A percentile compares a stretch with the other conserved stretches of the same genome.
phyloP scores from a whole-genome alignment of 2,329 filamentous ascomycete genomes.

The Penicillium sp. region DNA sequence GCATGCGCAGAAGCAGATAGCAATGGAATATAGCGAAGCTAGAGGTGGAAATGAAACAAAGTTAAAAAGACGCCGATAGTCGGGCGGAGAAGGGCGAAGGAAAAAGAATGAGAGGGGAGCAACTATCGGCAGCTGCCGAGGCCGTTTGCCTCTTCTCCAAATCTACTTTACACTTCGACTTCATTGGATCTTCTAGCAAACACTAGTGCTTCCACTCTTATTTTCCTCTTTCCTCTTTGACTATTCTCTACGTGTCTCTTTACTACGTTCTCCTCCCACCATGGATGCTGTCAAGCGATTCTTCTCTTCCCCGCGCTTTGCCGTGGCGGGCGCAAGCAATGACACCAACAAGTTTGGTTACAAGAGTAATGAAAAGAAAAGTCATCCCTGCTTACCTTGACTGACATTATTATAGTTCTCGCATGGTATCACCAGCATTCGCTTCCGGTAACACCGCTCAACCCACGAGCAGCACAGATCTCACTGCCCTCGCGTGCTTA shows the following conservation, averaged over 20 bases:
- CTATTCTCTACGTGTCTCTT: background rate
- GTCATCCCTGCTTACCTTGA: background rate
- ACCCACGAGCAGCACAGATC: conserved; percentile 69
- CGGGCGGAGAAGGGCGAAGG: conserved; percentile 8
- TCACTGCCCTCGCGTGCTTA: conserved; percentile 61
- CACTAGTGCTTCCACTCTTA: background rate
- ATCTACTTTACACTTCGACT: conserved; percentile 13
- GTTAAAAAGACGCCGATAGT: background rate
- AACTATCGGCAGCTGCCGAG: conserved; percentile 21
- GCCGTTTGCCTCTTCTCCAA: conserved; percentile 14
- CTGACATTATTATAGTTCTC: conserved; percentile 63
- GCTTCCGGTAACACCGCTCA: conserved; percentile 79
- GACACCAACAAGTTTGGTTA: conserved; percentile 85
- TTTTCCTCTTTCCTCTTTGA: background rate
- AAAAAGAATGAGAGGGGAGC: conserved; percentile 11
- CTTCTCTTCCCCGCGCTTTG: conserved; percentile 77
- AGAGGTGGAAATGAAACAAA: background rate
- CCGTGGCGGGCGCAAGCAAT: conserved; percentile 86
- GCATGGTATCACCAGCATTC: conserved; percentile 80
- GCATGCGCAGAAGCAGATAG: conserved; percentile 36
- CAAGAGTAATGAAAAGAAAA: conserved; percentile 60
- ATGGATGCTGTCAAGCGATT: conserved; percentile 68
- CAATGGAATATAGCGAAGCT: background rate
- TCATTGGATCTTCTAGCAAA: background rate
- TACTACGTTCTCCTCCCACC: background rate